Evolutionary conservation across 2,329 filamentous ascomycete genomes (phyloP).

Genomic region (Phialemoniopsis sp.): DNA sequence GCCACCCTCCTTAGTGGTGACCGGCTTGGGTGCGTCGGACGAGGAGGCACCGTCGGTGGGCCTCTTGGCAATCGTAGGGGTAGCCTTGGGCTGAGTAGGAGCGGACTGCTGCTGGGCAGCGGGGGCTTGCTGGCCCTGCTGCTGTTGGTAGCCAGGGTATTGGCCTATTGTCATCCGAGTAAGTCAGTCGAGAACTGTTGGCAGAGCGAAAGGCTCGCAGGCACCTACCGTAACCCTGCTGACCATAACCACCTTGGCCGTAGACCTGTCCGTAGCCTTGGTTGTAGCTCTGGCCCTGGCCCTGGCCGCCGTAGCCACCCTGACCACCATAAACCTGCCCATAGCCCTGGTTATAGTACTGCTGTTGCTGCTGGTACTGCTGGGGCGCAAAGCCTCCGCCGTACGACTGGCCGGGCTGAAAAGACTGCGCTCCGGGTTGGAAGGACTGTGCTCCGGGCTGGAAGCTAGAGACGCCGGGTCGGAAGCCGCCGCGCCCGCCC

Average conservation of each 20-base stretch:
- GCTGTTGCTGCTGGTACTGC: slow-evolving; percentile 50
- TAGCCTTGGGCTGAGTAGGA: slow-evolving; percentile 29
- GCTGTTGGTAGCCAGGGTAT: slow-evolving; percentile 43
- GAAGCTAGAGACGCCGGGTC: slow-evolving; percentile 66
- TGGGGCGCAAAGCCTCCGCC: slow-evolving; percentile 54
- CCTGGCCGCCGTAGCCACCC: slow-evolving; percentile 40
- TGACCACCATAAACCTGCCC: slow-evolving; percentile 49
- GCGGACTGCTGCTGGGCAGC: neutral
- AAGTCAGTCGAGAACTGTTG: slow-evolving; percentile 6
- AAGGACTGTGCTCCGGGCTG: slow-evolving; percentile 51
- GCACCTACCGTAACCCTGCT: slow-evolving; percentile 39
- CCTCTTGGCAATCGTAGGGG: slow-evolving; percentile 62
- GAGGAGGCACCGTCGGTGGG: slow-evolving; percentile 40
- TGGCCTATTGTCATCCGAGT: slow-evolving; percentile 31
- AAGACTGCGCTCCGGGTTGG: slow-evolving; percentile 38
- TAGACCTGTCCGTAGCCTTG: slow-evolving; percentile 31
- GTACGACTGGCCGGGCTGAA: slow-evolving; percentile 65
- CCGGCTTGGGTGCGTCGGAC: slow-evolving; percentile 42
- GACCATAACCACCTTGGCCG: slow-evolving; percentile 38
- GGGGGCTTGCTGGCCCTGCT: slow-evolving; percentile 19
- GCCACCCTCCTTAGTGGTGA: slow-evolving; percentile 49
- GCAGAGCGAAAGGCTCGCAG: neutral
- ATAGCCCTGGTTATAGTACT: slow-evolving; percentile 49
- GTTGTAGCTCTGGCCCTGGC: slow-evolving; percentile 41
- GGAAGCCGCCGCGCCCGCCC: slow-evolving; percentile 48